Percentiles rank a stretch among this genome's conserved stretches.
These are phyloP conservation scores for Trametes elegans DNA, from an alignment of 768 basidiomycete genomes.

Conservation along the genomic window DNA sequence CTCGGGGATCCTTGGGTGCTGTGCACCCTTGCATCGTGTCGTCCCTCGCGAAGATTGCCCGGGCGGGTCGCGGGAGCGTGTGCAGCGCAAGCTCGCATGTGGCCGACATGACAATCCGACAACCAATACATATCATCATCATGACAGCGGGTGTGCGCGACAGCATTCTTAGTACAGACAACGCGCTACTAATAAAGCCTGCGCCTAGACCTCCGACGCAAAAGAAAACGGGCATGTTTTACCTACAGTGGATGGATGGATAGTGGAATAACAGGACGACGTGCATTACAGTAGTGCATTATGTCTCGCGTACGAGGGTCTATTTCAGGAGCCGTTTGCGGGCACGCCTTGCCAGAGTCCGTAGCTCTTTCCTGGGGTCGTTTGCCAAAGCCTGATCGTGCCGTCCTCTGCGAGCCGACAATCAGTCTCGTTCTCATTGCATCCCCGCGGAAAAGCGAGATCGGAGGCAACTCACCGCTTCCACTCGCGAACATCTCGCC, in stretches of 20 bases:
- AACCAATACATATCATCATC: conserved; percentile 20
- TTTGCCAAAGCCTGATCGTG: conserved; percentile 98
- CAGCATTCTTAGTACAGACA: conserved; percentile 19
- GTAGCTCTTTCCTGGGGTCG: conserved; percentile 89
- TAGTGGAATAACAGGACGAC: conserved; percentile 6
- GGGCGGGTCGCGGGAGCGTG: too few relatives aligned
- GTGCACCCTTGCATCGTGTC: too few relatives aligned
- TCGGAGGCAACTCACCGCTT: conserved; percentile 72
- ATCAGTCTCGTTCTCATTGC: too few relatives aligned
- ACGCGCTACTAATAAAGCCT: conserved; percentile 10
- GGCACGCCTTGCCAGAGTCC: conserved; percentile 80
- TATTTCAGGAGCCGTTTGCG: conserved; percentile 41
- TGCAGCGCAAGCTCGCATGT: too few relatives aligned
- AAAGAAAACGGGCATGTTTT: conserved; percentile 8
- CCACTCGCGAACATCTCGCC: conserved; percentile 98
- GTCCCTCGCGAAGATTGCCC: too few relatives aligned
- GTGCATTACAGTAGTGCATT: conserved; percentile 24
- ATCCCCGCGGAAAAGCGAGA: too few relatives aligned
- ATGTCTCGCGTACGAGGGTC: conserved; percentile 11
- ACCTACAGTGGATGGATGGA: conserved; percentile 15
- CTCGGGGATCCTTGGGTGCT: too few relatives aligned
- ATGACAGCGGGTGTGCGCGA: conserved; percentile 16
- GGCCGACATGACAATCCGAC: not conserved
- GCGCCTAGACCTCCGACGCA: conserved; percentile 14
- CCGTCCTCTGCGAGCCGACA: conserved; percentile 61